Conservation (phyloP, 805 yeast species). For the Torulaspora franciscae region DNA sequence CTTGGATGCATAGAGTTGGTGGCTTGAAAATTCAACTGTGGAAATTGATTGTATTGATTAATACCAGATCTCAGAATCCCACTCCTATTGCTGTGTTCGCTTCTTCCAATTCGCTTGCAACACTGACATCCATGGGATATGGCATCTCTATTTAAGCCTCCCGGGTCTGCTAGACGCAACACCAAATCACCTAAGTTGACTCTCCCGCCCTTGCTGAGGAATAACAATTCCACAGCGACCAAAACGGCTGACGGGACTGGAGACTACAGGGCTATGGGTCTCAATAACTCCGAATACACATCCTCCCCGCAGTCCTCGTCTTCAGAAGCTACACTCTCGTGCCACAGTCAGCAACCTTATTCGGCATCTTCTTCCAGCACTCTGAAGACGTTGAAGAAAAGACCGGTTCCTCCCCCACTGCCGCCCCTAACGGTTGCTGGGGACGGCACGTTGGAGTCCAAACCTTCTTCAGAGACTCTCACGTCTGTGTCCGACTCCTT, state of each 20-base stretch:
- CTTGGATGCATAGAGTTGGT: no score
- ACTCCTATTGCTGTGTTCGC: not conserved
- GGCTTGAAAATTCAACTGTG: no score
- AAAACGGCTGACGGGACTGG: not conserved
- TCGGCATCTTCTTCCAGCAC: conserved; percentile 32
- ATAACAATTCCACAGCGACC: conserved; percentile 13
- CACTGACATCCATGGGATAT: conserved; percentile 9
- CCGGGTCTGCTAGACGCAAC: conserved; percentile 39
- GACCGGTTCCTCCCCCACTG: conserved; percentile 33
- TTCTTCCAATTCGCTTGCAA: not conserved
- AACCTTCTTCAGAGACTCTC: not conserved
- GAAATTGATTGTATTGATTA: not conserved
- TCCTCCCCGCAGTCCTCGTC: conserved; percentile 18
- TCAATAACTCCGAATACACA: conserved; percentile 9
- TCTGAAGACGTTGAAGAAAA: conserved; percentile 25
- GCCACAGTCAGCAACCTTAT: conserved; percentile 12
- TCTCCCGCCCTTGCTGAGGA: conserved; percentile 37
- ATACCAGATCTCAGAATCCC: not conserved
- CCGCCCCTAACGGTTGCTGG: conserved; percentile 16
- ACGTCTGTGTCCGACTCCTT: conserved; percentile 9
- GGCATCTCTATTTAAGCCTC: conserved; percentile 39
- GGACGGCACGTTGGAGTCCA: not conserved
- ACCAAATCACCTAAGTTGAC: conserved; percentile 42
- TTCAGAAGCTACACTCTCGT: conserved; percentile 16
- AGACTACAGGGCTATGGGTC: conserved; percentile 10